Evolutionary conservation across 495 filamentous ascomycete species (phyloP), one percentile per base, ranked within the genome.

Genomic region (Xanthoparmelia taractica): DNA sequence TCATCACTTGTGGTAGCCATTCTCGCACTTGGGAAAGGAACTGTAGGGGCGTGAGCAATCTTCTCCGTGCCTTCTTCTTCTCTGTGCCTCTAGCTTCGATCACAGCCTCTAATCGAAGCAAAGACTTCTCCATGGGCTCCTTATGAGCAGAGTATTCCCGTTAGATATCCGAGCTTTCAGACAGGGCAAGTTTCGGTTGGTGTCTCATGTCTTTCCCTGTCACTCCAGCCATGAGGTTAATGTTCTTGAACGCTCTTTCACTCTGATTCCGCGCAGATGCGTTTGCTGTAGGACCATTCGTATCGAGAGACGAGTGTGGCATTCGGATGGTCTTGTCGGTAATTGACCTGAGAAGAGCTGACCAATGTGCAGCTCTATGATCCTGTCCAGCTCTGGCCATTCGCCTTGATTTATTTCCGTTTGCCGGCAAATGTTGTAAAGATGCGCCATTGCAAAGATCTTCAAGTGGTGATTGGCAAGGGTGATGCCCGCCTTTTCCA

Each of bases 351-450:
- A 59, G 37, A 66, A 66, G 18, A 66, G 55, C 11, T 55, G 25
- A 17, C 37, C 40, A 13, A 66, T 58, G 13, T 66, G 59, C 43
- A 63, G 27, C 15, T 66, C 20, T 23, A 66, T 66, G 13, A 58
- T 40, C 40, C 27, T 59, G 6, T 66, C 64, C 55, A 66, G 36
- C n/a, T 66, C 64, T 33, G 60, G 59, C 64, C 64, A 66, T 18
- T 23, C 34, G 50, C 40, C 59, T 57, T 58, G 38, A 8, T 34
- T 27, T 29, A 55, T 27, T 23, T 48, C 20, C 36, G 52, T 43
- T 23, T 58, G 64, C 43, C 58, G 64, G 33, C 58, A 34, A n/a
- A 59, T 38, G 34, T 63, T 66, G 64, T 63, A 66, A 10, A 66
- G 54, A 66, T 66, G 64, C n/a, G 64, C 64, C 12, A 50, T 37